A percentile compares a stretch with the other conserved stretches of the same genome.
These are phyloP conservation scores for Solanum peruvianum DNA, from an alignment of 257 asterid species.

Conservation along the genomic window DNA sequence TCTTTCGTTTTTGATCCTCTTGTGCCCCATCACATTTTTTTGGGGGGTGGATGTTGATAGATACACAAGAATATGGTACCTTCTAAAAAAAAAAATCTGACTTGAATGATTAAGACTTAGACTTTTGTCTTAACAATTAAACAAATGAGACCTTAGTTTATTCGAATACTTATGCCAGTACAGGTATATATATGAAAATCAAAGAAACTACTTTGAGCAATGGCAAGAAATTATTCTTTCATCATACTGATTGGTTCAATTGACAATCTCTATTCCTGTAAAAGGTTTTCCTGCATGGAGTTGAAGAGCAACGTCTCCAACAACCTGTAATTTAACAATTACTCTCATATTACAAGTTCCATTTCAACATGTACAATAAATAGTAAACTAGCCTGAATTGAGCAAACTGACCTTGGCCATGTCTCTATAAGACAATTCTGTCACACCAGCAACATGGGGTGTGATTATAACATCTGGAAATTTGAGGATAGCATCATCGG, in stretches of 20 bases:
- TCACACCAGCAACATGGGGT: slow-evolving; percentile 93
- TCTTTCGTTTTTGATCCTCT: not conserved
- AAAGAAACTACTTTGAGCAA: not conserved
- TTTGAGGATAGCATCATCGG: slow-evolving; percentile 59
- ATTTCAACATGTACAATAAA: not conserved
- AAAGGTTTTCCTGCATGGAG: slow-evolving; percentile 42
- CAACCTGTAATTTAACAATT: slow-evolving; percentile 33
- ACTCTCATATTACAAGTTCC: not conserved
- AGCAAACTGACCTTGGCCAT: slow-evolving; percentile 54
- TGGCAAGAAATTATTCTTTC: not conserved
- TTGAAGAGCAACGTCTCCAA: slow-evolving; percentile 79
- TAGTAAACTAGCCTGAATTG: not conserved
- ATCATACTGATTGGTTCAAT: slow-evolving; percentile 18
- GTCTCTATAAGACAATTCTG: slow-evolving; percentile 55
- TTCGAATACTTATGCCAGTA: not conserved
- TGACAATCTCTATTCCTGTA: slow-evolving; percentile 60
- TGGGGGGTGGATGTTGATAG: not conserved
- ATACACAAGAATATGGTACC: not conserved
- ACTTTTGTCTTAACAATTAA: not conserved
- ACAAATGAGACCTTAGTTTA: not conserved
- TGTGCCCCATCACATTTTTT: not conserved
- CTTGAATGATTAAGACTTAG: not conserved
- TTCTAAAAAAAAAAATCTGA: too few species aligned
- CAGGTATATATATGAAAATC: not conserved
- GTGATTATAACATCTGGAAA: slow-evolving; percentile 79